phyloP scores from a whole-genome alignment of 805 yeast genomes.

The Saturnispora halmiae region DNA sequence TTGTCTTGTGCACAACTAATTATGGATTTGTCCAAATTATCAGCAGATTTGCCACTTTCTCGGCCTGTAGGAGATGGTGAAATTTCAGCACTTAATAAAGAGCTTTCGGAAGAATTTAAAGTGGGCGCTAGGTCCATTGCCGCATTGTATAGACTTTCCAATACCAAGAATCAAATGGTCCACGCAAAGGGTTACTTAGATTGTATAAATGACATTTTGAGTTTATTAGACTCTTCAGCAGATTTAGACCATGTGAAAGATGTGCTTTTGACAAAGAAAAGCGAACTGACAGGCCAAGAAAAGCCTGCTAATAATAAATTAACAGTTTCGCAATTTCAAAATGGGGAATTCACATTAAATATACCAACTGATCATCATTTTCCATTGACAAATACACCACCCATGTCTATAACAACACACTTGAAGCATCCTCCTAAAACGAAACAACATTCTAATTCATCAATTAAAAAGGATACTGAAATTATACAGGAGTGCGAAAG shows the following conservation, averaged over 20 bases:
- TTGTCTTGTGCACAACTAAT: not conserved
- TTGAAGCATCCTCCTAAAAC: slow-evolving; percentile 1
- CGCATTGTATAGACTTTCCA: slow-evolving; percentile 52
- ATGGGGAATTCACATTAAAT: slow-evolving; percentile 15
- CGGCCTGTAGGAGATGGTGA: slow-evolving; percentile 39
- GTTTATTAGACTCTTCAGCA: slow-evolving; percentile 18
- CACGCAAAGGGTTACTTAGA: slow-evolving; percentile 52
- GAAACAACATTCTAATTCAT: not conserved
- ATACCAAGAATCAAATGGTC: slow-evolving; percentile 38
- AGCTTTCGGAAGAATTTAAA: slow-evolving; percentile 55
- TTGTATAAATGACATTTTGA: slow-evolving; percentile 46
- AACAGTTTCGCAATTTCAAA: slow-evolving; percentile 3
- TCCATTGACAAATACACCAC: slow-evolving; percentile 21
- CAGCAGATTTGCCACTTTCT: slow-evolving; percentile 46
- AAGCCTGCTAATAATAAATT: not conserved
- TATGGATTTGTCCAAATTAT: slow-evolving; percentile 59
- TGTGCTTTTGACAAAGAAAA: slow-evolving; percentile 28
- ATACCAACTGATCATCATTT: slow-evolving; percentile 22
- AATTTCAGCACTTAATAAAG: slow-evolving; percentile 40
- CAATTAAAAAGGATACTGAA: not conserved
- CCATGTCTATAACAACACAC: slow-evolving; percentile 11
- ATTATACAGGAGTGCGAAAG: no score
- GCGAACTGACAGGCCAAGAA: slow-evolving; percentile 14
- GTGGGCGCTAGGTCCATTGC: slow-evolving; percentile 67
- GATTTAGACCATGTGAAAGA: slow-evolving; percentile 32